phyloP scores from a whole-genome alignment of 2,329 filamentous ascomycete genomes.

The Fusarium abutilonis region DNA sequence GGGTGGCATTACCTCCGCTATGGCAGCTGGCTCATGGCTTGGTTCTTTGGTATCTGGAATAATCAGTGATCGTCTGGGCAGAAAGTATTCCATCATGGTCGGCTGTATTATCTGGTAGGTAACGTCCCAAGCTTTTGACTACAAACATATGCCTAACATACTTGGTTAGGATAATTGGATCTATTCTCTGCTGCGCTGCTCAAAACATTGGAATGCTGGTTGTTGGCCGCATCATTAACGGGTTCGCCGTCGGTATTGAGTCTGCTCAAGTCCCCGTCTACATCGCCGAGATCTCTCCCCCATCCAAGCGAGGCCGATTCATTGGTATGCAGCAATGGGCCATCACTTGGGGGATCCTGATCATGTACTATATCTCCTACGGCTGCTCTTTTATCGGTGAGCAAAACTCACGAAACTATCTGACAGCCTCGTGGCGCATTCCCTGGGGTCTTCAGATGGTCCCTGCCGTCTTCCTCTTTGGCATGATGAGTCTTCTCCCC shows the following conservation, averaged over 20 bases:
- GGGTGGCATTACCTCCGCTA: constrained; percentile 62
- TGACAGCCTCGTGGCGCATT: constrained; percentile 65
- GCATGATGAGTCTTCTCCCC: constrained; percentile 66
- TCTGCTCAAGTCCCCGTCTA: constrained; percentile 77
- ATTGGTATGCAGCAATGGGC: constrained; percentile 74
- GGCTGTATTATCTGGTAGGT: constrained; percentile 62
- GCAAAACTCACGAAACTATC: constrained; percentile 58
- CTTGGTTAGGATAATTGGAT: constrained; percentile 57
- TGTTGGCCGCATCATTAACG: constrained; percentile 70
- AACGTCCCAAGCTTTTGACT: not conserved
- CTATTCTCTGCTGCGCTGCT: constrained; percentile 56
- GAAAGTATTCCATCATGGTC: constrained; percentile 62
- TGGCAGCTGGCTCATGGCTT: constrained; percentile 62
- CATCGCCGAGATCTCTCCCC: constrained; percentile 74
- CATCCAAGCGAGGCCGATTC: constrained; percentile 48
- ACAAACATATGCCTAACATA: not conserved
- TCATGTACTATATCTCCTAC: constrained; percentile 74
- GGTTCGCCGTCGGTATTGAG: constrained; percentile 68
- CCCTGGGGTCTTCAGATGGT: constrained; percentile 70
- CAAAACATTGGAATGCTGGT: constrained; percentile 53
- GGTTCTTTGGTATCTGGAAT: constrained; percentile 60
- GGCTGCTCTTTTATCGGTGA: constrained; percentile 68
- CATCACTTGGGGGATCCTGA: constrained; percentile 75
- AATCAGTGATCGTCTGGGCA: constrained; percentile 60
- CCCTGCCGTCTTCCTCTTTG: constrained; percentile 66